Conservation (phyloP, 2,329 filamentous ascomycete species). For the Onygenales sp. region DNA sequence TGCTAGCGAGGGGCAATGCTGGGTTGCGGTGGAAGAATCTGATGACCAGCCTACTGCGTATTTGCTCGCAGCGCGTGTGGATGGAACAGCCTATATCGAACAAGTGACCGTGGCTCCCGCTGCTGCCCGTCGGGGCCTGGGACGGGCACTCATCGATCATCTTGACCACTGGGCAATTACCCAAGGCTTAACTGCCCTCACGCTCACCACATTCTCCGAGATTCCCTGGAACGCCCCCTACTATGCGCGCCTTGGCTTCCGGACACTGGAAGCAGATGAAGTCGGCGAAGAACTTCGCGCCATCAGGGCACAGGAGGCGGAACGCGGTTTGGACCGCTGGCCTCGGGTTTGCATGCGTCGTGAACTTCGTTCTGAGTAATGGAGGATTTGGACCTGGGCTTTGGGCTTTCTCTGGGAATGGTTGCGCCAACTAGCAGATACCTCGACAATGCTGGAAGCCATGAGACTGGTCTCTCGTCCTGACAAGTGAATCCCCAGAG, state of each 20-base stretch:
- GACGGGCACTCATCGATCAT: background rate
- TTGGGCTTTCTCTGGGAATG: too few species aligned
- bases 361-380: background rate
- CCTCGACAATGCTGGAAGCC: too few species aligned
- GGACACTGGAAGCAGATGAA: background rate
- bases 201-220: background rate
- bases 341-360: background rate
- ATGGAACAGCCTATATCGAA: background rate
- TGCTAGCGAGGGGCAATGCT: background rate
- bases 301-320: background rate
- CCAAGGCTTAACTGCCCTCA: background rate
- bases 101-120: background rate
- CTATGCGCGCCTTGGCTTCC: background rate
- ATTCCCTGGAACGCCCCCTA: background rate
- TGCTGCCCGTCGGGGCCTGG: background rate
- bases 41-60: background rate
- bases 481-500: too few species aligned
- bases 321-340: background rate
- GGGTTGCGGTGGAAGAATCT: background rate
- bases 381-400: conserved; percentile 8
- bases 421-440: too few species aligned
- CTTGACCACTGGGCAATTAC: background rate
- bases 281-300: background rate
- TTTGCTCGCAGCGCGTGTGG: background rate
- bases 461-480: too few species aligned